A percentile compares a stretch with the other conserved stretches of the same genome.
phyloP scores from a whole-genome alignment of 495 filamentous ascomycete genomes.

The Parmelia sp. region DNA sequence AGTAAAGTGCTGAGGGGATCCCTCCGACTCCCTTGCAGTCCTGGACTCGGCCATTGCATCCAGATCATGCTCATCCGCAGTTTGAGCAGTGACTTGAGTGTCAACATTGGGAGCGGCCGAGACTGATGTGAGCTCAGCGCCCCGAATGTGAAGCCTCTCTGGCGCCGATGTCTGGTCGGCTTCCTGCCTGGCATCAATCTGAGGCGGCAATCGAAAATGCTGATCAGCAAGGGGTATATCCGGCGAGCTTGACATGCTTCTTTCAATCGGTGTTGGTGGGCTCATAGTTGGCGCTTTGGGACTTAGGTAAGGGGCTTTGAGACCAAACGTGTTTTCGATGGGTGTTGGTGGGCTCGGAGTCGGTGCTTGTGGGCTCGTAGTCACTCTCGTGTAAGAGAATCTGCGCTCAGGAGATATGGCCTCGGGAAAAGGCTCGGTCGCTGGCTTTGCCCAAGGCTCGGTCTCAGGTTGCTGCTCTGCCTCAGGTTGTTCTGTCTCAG shows the following conservation, averaged over 20 bases:
- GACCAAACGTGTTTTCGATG: slow-evolving; percentile 23
- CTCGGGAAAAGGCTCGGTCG: slow-evolving; percentile 3
- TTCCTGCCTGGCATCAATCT: slow-evolving; percentile 8
- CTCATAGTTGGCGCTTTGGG: slow-evolving; percentile 23
- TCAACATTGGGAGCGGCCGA: slow-evolving; percentile 18
- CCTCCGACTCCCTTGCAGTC: slow-evolving; percentile 2
- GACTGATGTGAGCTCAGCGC: slow-evolving; percentile 14
- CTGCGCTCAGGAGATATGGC: slow-evolving; percentile 12
- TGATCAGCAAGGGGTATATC: slow-evolving; percentile 22
- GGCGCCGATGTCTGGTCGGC: background rate
- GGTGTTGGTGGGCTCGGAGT: slow-evolving; percentile 28
- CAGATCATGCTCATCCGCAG: slow-evolving; percentile 14
- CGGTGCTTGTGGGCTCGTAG: slow-evolving; percentile 24
- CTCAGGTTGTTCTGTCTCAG: background rate
- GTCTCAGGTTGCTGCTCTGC: slow-evolving; percentile 1
- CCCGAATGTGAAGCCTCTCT: background rate
- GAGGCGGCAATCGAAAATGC: slow-evolving; percentile 15
- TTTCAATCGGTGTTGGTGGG: slow-evolving; percentile 18
- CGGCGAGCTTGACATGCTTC: slow-evolving; percentile 23
- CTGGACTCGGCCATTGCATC: slow-evolving; percentile 17
- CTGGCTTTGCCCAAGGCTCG: background rate
- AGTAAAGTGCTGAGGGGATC: slow-evolving; percentile 11
- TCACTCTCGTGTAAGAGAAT: slow-evolving; percentile 17
- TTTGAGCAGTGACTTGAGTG: slow-evolving; percentile 14
- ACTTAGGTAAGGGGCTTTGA: slow-evolving; percentile 19